Evolutionary conservation across 2,329 filamentous ascomycete species (phyloP).

Genomic region (Fusarium marasasianum): DNA sequence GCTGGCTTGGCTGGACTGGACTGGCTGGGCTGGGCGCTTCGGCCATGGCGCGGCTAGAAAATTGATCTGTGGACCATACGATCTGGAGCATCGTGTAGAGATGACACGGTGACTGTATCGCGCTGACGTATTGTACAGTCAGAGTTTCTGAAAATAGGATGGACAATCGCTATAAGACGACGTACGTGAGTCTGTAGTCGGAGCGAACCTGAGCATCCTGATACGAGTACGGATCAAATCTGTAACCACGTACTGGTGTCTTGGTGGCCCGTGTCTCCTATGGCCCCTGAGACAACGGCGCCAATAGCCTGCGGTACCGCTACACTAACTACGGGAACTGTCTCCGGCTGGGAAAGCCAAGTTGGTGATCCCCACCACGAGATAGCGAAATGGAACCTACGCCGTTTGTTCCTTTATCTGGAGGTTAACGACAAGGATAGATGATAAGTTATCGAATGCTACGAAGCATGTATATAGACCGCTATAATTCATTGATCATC

Average conservation of each 20-base stretch:
- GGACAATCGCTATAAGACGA: background rate
- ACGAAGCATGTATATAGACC: background rate
- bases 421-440: background rate
- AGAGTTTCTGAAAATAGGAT: slow-evolving; percentile 21
- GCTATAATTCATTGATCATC: background rate
- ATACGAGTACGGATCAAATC: slow-evolving; percentile 37
- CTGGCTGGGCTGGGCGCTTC: slow-evolving; percentile 21
- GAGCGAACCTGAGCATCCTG: slow-evolving; percentile 21
- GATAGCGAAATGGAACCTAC: slow-evolving; percentile 11
- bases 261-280: slow-evolving; percentile 2
- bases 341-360: slow-evolving; percentile 39
- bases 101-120: slow-evolving; percentile 25
- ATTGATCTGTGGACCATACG: slow-evolving; percentile 20
- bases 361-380: slow-evolving; percentile 17
- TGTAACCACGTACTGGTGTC: slow-evolving; percentile 8
- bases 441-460: background rate
- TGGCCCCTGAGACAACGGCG: slow-evolving; percentile 37
- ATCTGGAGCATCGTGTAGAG: slow-evolving; percentile 14
- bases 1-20: slow-evolving; percentile 11
- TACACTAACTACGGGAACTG: slow-evolving; percentile 41
- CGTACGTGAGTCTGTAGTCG: too few species aligned
- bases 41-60: slow-evolving; percentile 25
- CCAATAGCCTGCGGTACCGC: slow-evolving; percentile 34
- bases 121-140: slow-evolving; percentile 26
- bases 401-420: background rate